Conservation (phyloP, 352 stramenopile genomes). For the Hyaloperonospora brassicae region DNA sequence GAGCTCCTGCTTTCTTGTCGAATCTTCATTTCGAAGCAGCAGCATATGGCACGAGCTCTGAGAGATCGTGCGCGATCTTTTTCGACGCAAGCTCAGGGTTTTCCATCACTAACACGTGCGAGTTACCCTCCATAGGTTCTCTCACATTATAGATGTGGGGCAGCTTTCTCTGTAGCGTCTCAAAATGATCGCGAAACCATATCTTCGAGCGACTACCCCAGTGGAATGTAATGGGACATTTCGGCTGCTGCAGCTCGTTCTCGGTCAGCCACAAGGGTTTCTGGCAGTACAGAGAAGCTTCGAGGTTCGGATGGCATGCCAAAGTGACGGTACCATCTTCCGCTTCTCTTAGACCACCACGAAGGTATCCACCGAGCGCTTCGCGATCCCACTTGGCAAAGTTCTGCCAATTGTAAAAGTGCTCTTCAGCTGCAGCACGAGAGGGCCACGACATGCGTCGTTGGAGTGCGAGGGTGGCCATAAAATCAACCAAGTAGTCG, state of each 20-base stretch:
- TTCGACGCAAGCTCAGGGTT: slow-evolving; percentile 30
- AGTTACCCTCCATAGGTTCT: slow-evolving; percentile 31
- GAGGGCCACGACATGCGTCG: slow-evolving; percentile 27
- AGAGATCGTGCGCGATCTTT: slow-evolving; percentile 34
- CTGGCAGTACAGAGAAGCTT: slow-evolving; percentile 40
- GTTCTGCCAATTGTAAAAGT: slow-evolving; percentile 26
- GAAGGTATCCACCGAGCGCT: slow-evolving; percentile 22
- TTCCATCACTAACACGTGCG: slow-evolving; percentile 46
- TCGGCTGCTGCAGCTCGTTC: slow-evolving; percentile 27
- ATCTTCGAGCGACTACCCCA: slow-evolving; percentile 41
- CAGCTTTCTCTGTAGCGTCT: slow-evolving; percentile 19
- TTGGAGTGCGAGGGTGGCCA: slow-evolving; percentile 28
- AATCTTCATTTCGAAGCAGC: too few relatives aligned
- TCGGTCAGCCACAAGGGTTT: slow-evolving; percentile 27
- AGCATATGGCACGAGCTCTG: slow-evolving; percentile 19
- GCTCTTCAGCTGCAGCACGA: slow-evolving; percentile 21
- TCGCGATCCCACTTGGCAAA: slow-evolving; percentile 36
- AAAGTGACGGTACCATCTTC: slow-evolving; percentile 25
- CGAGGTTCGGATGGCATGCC: slow-evolving; percentile 34
- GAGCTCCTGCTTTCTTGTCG: too few relatives aligned
- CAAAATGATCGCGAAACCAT: slow-evolving; percentile 29
- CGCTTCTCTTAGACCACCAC: slow-evolving; percentile 21
- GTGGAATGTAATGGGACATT: slow-evolving; percentile 36
- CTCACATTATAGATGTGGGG: slow-evolving; percentile 37
- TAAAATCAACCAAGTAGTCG: slow-evolving; percentile 29